These are phyloP conservation scores for Rhizoclosmatium globosum DNA, from an alignment of 192 early-diverging fungal species.

Conservation along the genomic window DNA sequence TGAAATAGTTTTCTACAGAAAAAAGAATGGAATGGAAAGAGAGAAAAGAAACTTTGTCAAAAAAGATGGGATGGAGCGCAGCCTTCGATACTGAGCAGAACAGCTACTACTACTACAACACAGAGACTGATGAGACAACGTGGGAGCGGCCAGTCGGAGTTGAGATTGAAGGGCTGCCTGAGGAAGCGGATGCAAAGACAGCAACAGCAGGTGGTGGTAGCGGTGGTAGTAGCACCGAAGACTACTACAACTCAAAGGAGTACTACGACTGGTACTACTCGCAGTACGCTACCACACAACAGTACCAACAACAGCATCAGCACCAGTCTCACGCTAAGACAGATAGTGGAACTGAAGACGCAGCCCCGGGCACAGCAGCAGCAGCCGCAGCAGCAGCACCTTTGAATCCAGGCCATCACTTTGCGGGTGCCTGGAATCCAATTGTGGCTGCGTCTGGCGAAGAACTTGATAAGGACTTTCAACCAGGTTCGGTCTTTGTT, in stretches of 20 bases:
- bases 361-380: not conserved
- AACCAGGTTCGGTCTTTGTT: slow-evolving; percentile 13
- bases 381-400: not conserved
- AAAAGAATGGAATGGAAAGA: no score
- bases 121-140: slow-evolving; percentile 38
- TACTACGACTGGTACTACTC: slow-evolving; percentile 36
- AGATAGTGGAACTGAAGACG: no score
- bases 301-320: not conserved
- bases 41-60: not conserved
- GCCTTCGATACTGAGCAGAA: not conserved
- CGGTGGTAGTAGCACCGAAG: not conserved
- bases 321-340: no score
- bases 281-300: not conserved
- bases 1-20: not conserved
- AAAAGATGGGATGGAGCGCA: slow-evolving; percentile 1
- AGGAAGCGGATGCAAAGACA: not conserved
- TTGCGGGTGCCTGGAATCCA: slow-evolving; percentile 16
- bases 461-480: not conserved
- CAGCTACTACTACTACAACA: slow-evolving; percentile 30
- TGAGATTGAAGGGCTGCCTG: slow-evolving; percentile 13
- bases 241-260: slow-evolving; percentile 39
- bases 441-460: slow-evolving; percentile 4
- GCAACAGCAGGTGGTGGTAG: slow-evolving; percentile 2
- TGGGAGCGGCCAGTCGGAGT: slow-evolving; percentile 33
- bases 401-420: no score